Conservation (phyloP, 2,329 filamentous ascomycete genomes). For the Aspergillus sp. region DNA sequence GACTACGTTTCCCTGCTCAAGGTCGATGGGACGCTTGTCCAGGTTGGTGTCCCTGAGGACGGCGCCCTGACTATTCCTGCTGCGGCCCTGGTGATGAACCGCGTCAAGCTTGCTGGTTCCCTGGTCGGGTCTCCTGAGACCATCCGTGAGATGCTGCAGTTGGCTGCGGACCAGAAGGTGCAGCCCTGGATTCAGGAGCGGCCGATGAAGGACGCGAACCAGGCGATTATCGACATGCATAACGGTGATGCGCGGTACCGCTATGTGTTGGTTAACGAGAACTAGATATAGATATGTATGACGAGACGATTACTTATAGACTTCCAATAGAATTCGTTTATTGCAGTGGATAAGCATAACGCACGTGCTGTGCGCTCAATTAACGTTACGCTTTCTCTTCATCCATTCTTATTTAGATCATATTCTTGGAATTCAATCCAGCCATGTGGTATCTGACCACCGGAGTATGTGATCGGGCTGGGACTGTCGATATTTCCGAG, state of each 20-base stretch:
- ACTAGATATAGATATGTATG: not conserved
- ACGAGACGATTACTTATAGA: not conserved
- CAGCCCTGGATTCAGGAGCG: conserved; percentile 44
- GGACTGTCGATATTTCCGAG: no score
- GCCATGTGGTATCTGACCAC: no score
- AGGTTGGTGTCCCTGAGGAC: conserved; percentile 67
- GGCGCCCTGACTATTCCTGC: conserved; percentile 46
- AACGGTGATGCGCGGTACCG: conserved; percentile 47
- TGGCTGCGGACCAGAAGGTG: conserved; percentile 41
- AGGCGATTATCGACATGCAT: conserved; percentile 45
- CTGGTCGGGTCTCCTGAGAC: conserved; percentile 41
- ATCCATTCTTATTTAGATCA: no score
- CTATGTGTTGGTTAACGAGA: conserved; percentile 46
- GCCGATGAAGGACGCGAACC: conserved; percentile 46
- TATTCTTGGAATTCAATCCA: no score
- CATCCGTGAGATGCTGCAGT: conserved; percentile 46
- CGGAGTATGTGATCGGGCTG: no score
- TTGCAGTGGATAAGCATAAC: no score
- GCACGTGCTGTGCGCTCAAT: no score
- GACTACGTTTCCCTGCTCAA: conserved; percentile 62
- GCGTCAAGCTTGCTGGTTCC: conserved; percentile 52
- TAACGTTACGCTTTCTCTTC: no score
- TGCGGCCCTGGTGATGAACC: conserved; percentile 58
- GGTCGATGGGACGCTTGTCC: conserved; percentile 60
- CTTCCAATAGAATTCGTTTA: no score